Base-by-base conservation (phyloP, 202 grass and related monocot species). In the Saccharum hybrid region DNA sequence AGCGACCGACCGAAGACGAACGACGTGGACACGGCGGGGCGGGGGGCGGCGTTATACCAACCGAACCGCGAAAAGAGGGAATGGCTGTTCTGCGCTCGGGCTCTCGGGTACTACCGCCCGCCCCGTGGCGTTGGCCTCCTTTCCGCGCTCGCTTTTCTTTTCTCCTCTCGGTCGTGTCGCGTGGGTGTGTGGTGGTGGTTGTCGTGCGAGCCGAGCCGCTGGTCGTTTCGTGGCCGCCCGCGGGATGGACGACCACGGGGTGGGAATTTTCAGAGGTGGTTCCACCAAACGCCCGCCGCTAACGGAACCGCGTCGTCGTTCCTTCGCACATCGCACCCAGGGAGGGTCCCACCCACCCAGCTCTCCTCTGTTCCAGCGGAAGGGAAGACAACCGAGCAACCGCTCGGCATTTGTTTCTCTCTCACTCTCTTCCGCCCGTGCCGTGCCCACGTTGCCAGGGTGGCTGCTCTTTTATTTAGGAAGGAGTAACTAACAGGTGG, bases 291-390 rank as follows among this genome's bases (percentile, higher is more conserved):
- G 90, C 66, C 54, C 62, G 13, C 74, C 77, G 59, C 66, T 76
- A 78, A 83, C 82, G 82, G 86, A 88, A 83, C 79, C 90, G 79
- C 82, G 82, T 91, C 82, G 82, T 91, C 76, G 72, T 26, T 31
- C 38, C 10, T 62, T 57, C 22, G 15, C 40, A 10, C 36, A 36
- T 36, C 40, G 8, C 40, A 10, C 40, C 38, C 36, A 36, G 36
- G 33, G 33, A 34, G 37, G 37, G 38, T 6, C 48, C 1, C 48
- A 51, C 15, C 21, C 56, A 2, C 12, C 45, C 34, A 36, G 3
- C 8, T 21, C 19, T 18, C 18, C 2, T 4, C 12, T 6, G 36
- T 37, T 23, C 21, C 68, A 71, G 30, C 68, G 4, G 0, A 37
- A 60, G 56, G 23, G 56, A 60, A 23, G 56, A 60, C 56, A 10